Conservation (phyloP, 2,329 filamentous ascomycete genomes). For the Pseudophaeomoniella oleicola region DNA sequence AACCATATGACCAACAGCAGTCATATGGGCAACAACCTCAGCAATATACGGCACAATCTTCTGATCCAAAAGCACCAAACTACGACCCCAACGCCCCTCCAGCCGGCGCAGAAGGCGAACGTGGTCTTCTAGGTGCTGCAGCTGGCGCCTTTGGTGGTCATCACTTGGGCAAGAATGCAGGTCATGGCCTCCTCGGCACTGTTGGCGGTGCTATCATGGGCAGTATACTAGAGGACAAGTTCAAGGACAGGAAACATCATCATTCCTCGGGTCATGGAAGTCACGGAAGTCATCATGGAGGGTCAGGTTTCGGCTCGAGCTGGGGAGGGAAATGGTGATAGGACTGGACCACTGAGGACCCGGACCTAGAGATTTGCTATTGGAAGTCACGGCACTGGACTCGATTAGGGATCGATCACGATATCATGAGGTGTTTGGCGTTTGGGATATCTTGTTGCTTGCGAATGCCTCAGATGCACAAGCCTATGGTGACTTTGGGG, state of each 20-base stretch:
- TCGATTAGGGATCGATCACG: no score
- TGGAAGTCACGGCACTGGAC: no score
- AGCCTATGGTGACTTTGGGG: no score
- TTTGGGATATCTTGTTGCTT: no score
- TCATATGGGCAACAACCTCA: slow-evolving; percentile 4
- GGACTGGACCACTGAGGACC: no score
- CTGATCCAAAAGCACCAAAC: slow-evolving; percentile 11
- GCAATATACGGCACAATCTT: slow-evolving; percentile 4
- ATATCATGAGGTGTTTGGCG: background rate
- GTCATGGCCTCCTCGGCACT: slow-evolving; percentile 43
- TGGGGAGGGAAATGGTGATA: slow-evolving; percentile 6
- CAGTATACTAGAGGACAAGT: slow-evolving; percentile 38
- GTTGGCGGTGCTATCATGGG: slow-evolving; percentile 43
- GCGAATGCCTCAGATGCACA: no score
- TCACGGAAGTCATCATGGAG: slow-evolving; percentile 7
- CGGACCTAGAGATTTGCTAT: no score
- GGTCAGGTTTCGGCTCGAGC: slow-evolving; percentile 10
- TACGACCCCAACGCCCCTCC: slow-evolving; percentile 28
- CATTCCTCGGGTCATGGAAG: slow-evolving; percentile 14
- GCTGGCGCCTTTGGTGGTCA: slow-evolving; percentile 43
- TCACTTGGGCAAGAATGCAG: slow-evolving; percentile 39
- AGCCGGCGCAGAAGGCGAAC: slow-evolving; percentile 35
- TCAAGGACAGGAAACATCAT: slow-evolving; percentile 28
- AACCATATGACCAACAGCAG: slow-evolving; percentile 10
- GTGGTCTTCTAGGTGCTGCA: slow-evolving; percentile 41